Percentiles rank a stretch among this genome's conserved stretches.
Conservation (phyloP, 2,329 filamentous ascomycete species). For the Sporothrix brunneoviolacea region DNA sequence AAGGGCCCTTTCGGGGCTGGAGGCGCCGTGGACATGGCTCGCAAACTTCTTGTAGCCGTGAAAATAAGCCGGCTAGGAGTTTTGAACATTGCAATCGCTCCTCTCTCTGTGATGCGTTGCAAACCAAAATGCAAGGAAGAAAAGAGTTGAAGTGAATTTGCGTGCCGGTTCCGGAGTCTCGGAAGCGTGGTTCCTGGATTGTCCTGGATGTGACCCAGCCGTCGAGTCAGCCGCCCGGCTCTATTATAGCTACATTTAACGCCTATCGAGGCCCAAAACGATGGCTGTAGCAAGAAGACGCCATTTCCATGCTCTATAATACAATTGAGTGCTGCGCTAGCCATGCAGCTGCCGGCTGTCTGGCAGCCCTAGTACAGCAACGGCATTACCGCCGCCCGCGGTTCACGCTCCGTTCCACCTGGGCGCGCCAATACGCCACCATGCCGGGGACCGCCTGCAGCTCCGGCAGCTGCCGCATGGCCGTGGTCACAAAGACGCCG, state of each 20-base stretch:
- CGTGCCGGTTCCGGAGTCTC: too few relatives aligned
- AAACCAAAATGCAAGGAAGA: background rate
- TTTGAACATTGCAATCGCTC: too few relatives aligned
- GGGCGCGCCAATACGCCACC: conserved; percentile 7
- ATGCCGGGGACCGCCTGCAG: background rate
- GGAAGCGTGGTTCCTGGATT: too few relatives aligned
- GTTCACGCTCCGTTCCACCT: conserved; percentile 6
- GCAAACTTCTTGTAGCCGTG: background rate
- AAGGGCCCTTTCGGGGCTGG: conserved; percentile 35
- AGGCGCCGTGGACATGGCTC: conserved; percentile 1
- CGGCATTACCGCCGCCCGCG: conserved; percentile 2
- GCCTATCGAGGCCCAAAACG: too few relatives aligned
- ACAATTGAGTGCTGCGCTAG: background rate
- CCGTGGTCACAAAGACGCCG: background rate
- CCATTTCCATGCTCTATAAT: background rate
- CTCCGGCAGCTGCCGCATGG: conserved; percentile 7
- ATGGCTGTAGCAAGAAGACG: too few relatives aligned
- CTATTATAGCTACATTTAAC: too few relatives aligned
- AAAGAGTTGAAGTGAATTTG: conserved; percentile 3
- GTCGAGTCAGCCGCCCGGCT: too few relatives aligned
- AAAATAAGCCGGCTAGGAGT: too few relatives aligned
- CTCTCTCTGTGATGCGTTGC: too few relatives aligned
- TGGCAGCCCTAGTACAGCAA: too few relatives aligned
- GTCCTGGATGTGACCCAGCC: too few relatives aligned
- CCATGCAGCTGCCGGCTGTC: too few relatives aligned